A percentile compares a stretch with the other conserved stretches of the same genome.
phyloP scores from a whole-genome alignment of 2,329 filamentous ascomycete species.

The Nemania sp. region DNA sequence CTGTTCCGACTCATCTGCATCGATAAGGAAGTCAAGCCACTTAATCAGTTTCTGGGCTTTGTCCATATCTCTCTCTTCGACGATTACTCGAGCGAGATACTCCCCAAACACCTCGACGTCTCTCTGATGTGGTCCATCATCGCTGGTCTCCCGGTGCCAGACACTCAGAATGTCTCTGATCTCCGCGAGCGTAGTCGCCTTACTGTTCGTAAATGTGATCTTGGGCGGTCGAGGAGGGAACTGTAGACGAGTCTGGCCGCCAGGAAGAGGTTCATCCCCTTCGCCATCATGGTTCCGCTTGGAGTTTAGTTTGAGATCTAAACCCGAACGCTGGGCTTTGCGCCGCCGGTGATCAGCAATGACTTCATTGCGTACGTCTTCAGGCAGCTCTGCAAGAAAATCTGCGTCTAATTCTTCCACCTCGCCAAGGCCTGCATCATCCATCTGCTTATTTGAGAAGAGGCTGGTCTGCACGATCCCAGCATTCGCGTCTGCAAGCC shows the following conservation, averaged over 20 bases:
- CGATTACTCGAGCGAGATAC: conserved; percentile 73
- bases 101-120: conserved; percentile 75
- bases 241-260: conserved; percentile 48
- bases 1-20: conserved; percentile 47
- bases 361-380: conserved; percentile 78
- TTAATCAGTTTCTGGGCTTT: conserved; percentile 72
- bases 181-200: conserved; percentile 54
- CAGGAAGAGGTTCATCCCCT: conserved; percentile 26
- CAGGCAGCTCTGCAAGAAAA: conserved; percentile 81
- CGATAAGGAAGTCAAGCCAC: conserved; percentile 66
- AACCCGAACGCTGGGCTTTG: conserved; percentile 58
- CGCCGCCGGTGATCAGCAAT: conserved; percentile 71
- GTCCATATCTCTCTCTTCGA: conserved; percentile 74
- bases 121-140: conserved; percentile 75
- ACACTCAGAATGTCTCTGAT: conserved; percentile 73
- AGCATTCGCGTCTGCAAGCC: conserved; percentile 57
- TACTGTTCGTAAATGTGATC: conserved; percentile 50
- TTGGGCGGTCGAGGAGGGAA: conserved; percentile 53
- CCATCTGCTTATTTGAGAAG: conserved; percentile 46
- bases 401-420: conserved; percentile 63
- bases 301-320: conserved; percentile 46
- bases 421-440: conserved; percentile 37
- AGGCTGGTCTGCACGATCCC: conserved; percentile 77
- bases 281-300: conserved; percentile 22
- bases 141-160: conserved; percentile 74